Base-by-base conservation (phyloP, 768 basidiomycete species). In the Kwoniella dejecticola region DNA sequence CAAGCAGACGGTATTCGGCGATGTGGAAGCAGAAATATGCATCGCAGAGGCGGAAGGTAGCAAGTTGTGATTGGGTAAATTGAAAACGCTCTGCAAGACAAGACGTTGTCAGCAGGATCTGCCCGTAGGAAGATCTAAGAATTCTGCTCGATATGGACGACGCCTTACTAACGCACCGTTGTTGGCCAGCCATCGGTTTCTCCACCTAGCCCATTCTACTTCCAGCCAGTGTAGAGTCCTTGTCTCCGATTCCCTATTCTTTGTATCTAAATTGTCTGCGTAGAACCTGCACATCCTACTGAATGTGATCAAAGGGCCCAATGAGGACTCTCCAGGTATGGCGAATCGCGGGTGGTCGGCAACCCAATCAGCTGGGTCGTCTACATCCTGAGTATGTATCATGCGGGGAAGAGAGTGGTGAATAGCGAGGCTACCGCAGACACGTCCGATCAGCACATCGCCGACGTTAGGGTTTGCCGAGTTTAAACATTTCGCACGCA, bases 21-120 rank as follows among this genome's bases (percentile, higher is more conserved):
- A 59, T 59, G 31, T 59, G 57, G 36, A 59, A 59, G 27, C 57
- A 47, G 47, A 59, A 59, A 36, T 49, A 42, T 15, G 57, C 57
- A 44, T 59, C 57, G 47, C 33, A 38, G 27, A 59, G 33, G 27
- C 38, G 47, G n/a, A 50, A 31, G 7, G 45, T 59, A 31, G 57
- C 36, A 13, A 49, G 8, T 29, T 59, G 57, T 17, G 47, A 33
- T 26, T 36, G 36, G n/a, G 47, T 12, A 26, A 59, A 59, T 13
- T 26, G 46, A 50, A 52, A 36, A 2, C 27, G 46, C 15, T 33
- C 57, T 59, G 36, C 17, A 38, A 17, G 8, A 38, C 36, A 17
- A 38, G n/a, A n/a, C n/a, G n/a, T n/a, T n/a, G n/a, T n/a, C n/a
- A n/a, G n/a, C n/a, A 38, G 36, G 36, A 38, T 8, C 17, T 38